A percentile compares a stretch with the other conserved stretches of the same genome.
Conservation (phyloP, 331 rosid species). For the Pyrus hybrid region DNA sequence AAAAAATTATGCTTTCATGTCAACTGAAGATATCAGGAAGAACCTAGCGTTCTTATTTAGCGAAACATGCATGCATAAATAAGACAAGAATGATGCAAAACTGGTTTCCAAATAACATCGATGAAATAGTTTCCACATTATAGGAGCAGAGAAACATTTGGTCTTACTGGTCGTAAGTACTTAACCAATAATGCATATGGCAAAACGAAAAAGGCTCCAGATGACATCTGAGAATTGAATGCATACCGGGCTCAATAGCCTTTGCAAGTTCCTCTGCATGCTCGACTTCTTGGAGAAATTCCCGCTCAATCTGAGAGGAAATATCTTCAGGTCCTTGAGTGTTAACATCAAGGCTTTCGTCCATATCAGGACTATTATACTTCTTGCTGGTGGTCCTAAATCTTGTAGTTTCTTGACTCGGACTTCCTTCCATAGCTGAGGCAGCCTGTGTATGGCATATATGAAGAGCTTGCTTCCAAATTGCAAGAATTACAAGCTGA, state of each 20-base stretch:
- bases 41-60: background rate
- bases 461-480: conserved; percentile 96
- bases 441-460: conserved; percentile 83
- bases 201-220: background rate
- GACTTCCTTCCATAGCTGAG: conserved; percentile 92
- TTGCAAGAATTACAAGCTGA: conserved; percentile 96
- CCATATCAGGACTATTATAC: conserved; percentile 40
- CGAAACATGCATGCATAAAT: background rate
- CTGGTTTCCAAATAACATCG: background rate
- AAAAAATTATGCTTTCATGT: background rate
- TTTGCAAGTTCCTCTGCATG: conserved; percentile 91
- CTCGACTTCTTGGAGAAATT: conserved; percentile 76
- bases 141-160: background rate
- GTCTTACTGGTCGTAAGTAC: background rate
- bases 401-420: conserved; percentile 65
- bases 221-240: background rate
- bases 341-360: conserved; percentile 46
- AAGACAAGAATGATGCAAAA: background rate
- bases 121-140: background rate
- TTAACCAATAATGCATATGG: background rate
- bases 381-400: conserved; percentile 57
- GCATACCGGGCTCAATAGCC: conserved; percentile 73
- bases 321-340: conserved; percentile 47
- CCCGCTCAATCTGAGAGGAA: conserved; percentile 64
- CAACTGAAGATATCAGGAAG: background rate